Evolutionary conservation across 495 filamentous ascomycete species (phyloP).

Genomic region (Annulohypoxylon maeteangense): DNA sequence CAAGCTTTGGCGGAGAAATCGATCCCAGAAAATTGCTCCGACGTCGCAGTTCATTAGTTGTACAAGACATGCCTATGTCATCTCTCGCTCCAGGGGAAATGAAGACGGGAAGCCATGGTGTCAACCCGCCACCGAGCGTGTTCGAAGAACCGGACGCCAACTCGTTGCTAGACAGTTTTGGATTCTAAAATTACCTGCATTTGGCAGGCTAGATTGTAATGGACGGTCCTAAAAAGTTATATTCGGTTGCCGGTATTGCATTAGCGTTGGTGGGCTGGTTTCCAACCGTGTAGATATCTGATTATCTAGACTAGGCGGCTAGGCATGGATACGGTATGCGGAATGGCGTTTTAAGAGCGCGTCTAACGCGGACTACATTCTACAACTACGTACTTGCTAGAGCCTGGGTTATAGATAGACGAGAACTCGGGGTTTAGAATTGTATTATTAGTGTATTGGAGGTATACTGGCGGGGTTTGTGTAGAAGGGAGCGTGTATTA

Average conservation of each 20-base stretch:
- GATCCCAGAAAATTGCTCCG: constrained; percentile 76
- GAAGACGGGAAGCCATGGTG: constrained; percentile 58
- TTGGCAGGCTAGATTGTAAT: neutral
- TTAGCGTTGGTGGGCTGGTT: constrained; percentile 2
- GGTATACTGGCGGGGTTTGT: neutral
- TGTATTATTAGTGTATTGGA: constrained; percentile 10
- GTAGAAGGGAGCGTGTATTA: neutral
- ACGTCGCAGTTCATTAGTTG: constrained; percentile 79
- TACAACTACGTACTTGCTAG: neutral
- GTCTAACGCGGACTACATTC: neutral
- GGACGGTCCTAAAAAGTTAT: neutral
- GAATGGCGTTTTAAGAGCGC: neutral
- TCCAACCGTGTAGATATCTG: constrained; percentile 8
- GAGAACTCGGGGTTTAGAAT: constrained; percentile 9
- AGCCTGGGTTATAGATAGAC: neutral
- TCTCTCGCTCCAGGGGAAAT: constrained; percentile 53
- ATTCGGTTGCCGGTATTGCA: neutral
- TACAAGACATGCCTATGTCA: constrained; percentile 75
- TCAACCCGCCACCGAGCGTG: constrained; percentile 73
- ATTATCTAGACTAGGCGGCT: constrained; percentile 12
- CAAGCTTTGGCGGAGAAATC: constrained; percentile 54
- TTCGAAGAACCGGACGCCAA: constrained; percentile 93
- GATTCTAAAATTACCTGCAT: constrained; percentile 58
- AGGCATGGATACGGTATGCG: constrained; percentile 1
- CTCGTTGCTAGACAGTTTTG: constrained; percentile 82